Conservation (phyloP, 768 basidiomycete genomes). For the Suillus plorans region DNA sequence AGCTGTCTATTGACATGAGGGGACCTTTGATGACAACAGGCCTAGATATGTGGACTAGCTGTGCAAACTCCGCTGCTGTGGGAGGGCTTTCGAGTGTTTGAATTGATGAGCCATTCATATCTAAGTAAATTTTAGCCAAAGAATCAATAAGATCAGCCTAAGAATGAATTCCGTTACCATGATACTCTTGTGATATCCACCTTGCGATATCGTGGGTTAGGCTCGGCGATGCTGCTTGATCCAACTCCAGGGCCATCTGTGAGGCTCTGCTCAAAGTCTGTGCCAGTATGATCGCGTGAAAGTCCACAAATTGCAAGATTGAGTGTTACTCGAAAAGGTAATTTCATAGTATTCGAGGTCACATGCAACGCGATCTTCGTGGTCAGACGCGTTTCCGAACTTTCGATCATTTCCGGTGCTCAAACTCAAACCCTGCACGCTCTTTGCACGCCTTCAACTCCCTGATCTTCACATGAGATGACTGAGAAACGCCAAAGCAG, state of each 20-base stretch:
- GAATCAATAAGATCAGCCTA: not conserved
- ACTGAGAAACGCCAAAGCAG: constrained; percentile 25
- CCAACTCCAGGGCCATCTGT: not conserved
- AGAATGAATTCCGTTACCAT: constrained; percentile 18
- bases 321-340: not conserved
- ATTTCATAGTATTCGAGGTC: not conserved
- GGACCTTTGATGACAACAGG: constrained; percentile 75
- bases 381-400: constrained; percentile 24
- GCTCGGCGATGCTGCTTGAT: not conserved
- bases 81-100: constrained; percentile 56
- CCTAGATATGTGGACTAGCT: constrained; percentile 64
- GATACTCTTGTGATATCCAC: constrained; percentile 41
- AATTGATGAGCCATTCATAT: constrained; percentile 56
- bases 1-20: not conserved
- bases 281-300: not conserved
- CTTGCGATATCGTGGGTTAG: constrained; percentile 19
- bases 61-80: constrained; percentile 65
- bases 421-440: constrained; percentile 1
- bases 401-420: constrained; percentile 13
- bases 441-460: not conserved
- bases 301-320: not conserved
- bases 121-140: constrained; percentile 30
- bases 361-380: constrained; percentile 1
- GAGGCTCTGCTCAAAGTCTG: not conserved
- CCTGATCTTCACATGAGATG: constrained; percentile 15